Evolutionary conservation across 306 rosid species (phyloP).

Genomic region (Casuarina equisetifolia): DNA sequence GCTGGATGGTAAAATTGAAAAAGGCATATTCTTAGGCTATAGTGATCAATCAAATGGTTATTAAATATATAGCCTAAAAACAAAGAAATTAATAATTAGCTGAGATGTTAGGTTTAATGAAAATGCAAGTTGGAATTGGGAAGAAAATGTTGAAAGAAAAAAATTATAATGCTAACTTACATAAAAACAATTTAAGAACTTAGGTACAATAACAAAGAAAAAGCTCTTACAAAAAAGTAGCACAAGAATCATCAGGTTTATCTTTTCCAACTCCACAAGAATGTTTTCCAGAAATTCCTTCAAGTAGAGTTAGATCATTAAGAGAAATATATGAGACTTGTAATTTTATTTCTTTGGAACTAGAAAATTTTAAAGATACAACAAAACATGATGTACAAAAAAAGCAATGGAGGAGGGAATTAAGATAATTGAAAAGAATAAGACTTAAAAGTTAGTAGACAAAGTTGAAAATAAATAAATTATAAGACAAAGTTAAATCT

Average conservation of each 20-base stretch:
- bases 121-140: background rate
- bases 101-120: background rate
- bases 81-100: background rate
- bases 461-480: too few relatives aligned
- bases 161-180: too few relatives aligned
- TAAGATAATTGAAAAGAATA: too few relatives aligned
- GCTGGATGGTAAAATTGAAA: background rate
- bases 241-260: background rate
- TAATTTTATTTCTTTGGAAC: background rate
- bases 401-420: too few relatives aligned
- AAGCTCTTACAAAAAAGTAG: too few relatives aligned
- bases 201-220: too few relatives aligned
- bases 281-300: background rate
- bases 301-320: background rate
- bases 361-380: too few relatives aligned
- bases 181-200: too few relatives aligned
- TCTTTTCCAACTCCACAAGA: background rate
- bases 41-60: background rate
- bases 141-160: background rate
- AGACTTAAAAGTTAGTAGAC: too few relatives aligned
- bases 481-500: too few relatives aligned
- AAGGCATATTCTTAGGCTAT: too few relatives aligned
- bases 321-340: background rate
- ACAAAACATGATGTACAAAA: too few relatives aligned
- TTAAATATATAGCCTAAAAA: background rate